These are phyloP conservation scores for Phoma herbarum DNA, from an alignment of 2,329 filamentous ascomycete species.

Conservation along the genomic window DNA sequence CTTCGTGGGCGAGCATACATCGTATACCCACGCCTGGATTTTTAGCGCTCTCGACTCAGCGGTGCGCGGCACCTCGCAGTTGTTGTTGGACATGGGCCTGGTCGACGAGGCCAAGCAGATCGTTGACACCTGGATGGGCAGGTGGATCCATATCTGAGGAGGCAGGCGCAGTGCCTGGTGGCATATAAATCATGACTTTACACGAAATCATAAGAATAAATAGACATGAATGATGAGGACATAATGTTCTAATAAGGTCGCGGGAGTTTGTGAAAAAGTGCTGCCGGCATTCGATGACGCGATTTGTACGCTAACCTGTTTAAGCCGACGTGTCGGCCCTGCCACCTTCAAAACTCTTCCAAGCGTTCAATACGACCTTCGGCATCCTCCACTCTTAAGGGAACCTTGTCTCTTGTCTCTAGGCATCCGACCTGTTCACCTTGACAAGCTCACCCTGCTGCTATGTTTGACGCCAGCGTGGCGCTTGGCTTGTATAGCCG, in stretches of 20 bases:
- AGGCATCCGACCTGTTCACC: too few species aligned
- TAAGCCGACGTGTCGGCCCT: neutral
- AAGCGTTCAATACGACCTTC: neutral
- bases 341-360: neutral
- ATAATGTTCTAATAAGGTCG: neutral
- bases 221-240: neutral
- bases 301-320: constrained; percentile 10
- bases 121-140: constrained; percentile 72
- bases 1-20: constrained; percentile 73
- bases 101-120: constrained; percentile 75
- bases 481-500: constrained; percentile 5
- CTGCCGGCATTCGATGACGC: constrained; percentile 5
- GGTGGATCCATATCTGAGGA: constrained; percentile 62
- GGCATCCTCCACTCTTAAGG: neutral
- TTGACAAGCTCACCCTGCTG: neutral
- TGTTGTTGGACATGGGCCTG: constrained; percentile 70
- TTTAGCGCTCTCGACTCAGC: constrained; percentile 72
- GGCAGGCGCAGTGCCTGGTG: too few species aligned
- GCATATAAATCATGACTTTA: neutral
- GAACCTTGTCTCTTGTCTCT: neutral
- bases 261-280: neutral
- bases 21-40: constrained; percentile 77
- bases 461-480: neutral
- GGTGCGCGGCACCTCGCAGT: constrained; percentile 70
- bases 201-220: neutral